Percentiles rank a stretch among this genome's conserved stretches.
phyloP scores from a whole-genome alignment of 495 filamentous ascomycete species.

The Aspergillus baeticus region DNA sequence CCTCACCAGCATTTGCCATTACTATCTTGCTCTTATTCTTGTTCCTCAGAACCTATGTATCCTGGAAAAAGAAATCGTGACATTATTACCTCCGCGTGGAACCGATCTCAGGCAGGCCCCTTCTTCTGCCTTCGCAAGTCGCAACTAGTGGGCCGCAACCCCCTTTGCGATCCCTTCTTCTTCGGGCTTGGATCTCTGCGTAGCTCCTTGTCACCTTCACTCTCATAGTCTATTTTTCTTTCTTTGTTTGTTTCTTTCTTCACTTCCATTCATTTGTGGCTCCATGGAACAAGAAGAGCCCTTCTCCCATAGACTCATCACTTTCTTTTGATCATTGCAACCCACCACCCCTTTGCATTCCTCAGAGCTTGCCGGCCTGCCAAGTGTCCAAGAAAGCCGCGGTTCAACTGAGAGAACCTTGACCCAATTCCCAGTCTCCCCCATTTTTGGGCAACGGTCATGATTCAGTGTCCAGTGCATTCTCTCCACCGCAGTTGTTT shows the following conservation, averaged over 20 bases:
- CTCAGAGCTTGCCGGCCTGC: conserved; percentile 11
- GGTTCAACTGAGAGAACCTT: conserved; percentile 5
- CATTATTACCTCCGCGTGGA: no score
- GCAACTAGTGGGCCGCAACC: conserved; percentile 3
- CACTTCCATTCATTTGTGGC: not conserved
- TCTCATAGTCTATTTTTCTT: not conserved
- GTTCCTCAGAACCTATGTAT: no score
- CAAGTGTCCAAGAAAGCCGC: conserved; percentile 11
- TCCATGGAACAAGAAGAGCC: not conserved
- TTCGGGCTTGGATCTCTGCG: not conserved
- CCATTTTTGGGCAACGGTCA: conserved; percentile 15
- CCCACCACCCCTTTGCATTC: conserved; percentile 1
- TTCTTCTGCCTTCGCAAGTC: not conserved
- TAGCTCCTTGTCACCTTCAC: not conserved
- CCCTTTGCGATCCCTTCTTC: conserved; percentile 17
- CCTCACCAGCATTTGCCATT: no score
- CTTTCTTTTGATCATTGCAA: not conserved
- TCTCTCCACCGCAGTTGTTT: conserved; percentile 15
- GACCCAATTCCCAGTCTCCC: conserved; percentile 7
- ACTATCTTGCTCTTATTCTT: no score
- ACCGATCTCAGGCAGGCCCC: not conserved
- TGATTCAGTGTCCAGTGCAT: conserved; percentile 15
- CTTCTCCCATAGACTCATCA: not conserved
- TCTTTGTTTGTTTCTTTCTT: conserved; percentile 6
- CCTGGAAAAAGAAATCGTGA: no score